These are phyloP conservation scores for Penicillium sp. DNA, from an alignment of 2,329 filamentous ascomycete species.

Conservation along the genomic window DNA sequence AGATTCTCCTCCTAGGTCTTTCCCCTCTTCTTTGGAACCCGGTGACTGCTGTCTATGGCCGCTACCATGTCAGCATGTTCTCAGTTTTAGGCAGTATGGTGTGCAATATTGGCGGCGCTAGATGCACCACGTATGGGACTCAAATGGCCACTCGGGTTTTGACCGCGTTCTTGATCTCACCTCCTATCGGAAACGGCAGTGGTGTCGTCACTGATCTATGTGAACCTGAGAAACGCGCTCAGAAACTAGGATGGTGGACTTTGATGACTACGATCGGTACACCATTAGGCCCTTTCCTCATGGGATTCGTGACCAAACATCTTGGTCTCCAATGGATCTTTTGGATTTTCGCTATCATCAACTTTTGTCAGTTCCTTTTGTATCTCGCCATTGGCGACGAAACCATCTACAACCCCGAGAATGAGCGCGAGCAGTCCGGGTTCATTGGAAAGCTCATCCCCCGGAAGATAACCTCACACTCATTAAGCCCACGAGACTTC, in stretches of 20 bases:
- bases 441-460: constrained; percentile 47
- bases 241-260: constrained; percentile 62
- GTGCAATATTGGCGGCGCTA: constrained; percentile 60
- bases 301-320: constrained; percentile 54
- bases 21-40: constrained; percentile 63
- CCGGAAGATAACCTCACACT: constrained; percentile 56
- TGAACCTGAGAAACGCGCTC: constrained; percentile 58
- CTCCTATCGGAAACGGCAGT: constrained; percentile 58
- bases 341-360: constrained; percentile 63
- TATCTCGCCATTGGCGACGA: constrained; percentile 61
- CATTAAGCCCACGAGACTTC: constrained; percentile 55
- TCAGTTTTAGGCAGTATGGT: constrained; percentile 55
- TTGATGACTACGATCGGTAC: constrained; percentile 56
- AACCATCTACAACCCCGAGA: constrained; percentile 57
- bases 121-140: constrained; percentile 53
- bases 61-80: constrained; percentile 59
- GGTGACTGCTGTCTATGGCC: constrained; percentile 58
- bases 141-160: constrained; percentile 59
- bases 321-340: constrained; percentile 64
- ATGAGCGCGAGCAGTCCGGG: constrained; percentile 40
- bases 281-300: constrained; percentile 43
- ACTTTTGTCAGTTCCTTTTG: constrained; percentile 59
- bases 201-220: constrained; percentile 61
- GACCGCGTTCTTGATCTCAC: constrained; percentile 59
- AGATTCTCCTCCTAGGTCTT: constrained; percentile 59